Base-by-base conservation (phyloP, 441 rosid species). In the Pelargonium citronellum region DNA sequence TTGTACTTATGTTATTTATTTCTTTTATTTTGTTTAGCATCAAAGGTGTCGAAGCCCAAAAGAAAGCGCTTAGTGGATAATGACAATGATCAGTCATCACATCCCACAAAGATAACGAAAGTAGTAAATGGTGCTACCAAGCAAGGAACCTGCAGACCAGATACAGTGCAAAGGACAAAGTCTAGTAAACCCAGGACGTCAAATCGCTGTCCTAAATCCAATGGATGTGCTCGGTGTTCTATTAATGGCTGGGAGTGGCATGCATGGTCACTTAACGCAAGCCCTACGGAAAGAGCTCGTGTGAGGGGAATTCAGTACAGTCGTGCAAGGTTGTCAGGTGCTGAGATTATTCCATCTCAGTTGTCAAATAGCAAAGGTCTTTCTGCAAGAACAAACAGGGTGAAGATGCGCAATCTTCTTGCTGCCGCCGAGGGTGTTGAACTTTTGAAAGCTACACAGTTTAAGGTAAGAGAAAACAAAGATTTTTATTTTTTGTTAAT, bases 341-440 rank as follows among this genome's bases (percentile, higher is more conserved):
- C 87, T 73, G 86, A 88, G 78, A 78, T 75, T 68, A 83, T 63
- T 79, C 71, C 73, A 55, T 73, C 80, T 78, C 97, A 80, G 34
- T 74, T 78, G 80, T 74, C 80, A 11, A 87, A 77, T 72, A 70
- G 73, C 66, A 92, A 87, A 70, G 91, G 85, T 75, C 88, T 89
- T 74, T 95, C 99, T 76, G 99, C 99, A 66, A 92, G 99, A 81
- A 92, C 99, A 46, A 91, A 91, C 77, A 86, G 99, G 81, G 96
- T 83, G 78, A 95, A 92, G 84, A 69, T 89, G 86, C 99, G 98
- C 57, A 95, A 86, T 86, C 99, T 95, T 83, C 85, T 95, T 74
- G 99, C 97, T 82, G 98, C 95, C 75, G 98, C 87, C 57, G 99
- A 95, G 73, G 99, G 99, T 75, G 95, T 95, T 60, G 99, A 95